These are phyloP conservation scores for Anthostomella pinea DNA, from an alignment of 2,329 filamentous ascomycete species.

Conservation along the genomic window DNA sequence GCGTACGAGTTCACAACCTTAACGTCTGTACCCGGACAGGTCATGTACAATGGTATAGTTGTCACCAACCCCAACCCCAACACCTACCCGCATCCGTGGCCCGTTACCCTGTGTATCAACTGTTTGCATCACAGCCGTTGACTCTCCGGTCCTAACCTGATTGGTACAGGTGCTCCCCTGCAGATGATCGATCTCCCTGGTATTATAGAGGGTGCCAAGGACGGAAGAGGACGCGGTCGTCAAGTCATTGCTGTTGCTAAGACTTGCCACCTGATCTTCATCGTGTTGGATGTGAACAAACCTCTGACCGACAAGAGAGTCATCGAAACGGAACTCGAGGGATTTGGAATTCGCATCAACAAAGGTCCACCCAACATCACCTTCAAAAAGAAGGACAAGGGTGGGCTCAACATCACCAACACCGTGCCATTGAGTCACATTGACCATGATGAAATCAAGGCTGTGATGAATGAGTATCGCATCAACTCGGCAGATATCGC, in stretches of 20 bases:
- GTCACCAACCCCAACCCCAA: conserved; percentile 7
- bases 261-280: conserved; percentile 98
- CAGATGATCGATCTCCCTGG: conserved; percentile 98
- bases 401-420: conserved; percentile 92
- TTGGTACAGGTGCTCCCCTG: conserved; percentile 69
- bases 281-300: conserved; percentile 97
- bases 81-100: neutral
- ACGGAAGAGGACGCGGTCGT: conserved; percentile 93
- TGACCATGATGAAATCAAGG: conserved; percentile 93
- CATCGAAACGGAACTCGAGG: conserved; percentile 92
- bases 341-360: conserved; percentile 97
- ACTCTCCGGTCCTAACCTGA: conserved; percentile 11
- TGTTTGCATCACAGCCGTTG: neutral
- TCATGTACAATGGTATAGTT: conserved; percentile 75
- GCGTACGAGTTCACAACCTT: conserved; percentile 99
- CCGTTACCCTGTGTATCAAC: neutral
- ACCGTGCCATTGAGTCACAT: conserved; percentile 91
- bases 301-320: conserved; percentile 94
- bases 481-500: conserved; percentile 97
- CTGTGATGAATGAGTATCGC: conserved; percentile 94
- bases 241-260: conserved; percentile 99
- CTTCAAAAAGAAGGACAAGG: conserved; percentile 99
- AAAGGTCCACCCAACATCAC: conserved; percentile 96
- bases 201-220: conserved; percentile 98
- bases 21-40: conserved; percentile 94